Conservation (phyloP, 352 stramenopile species). For the Thraustotheca clavata region DNA sequence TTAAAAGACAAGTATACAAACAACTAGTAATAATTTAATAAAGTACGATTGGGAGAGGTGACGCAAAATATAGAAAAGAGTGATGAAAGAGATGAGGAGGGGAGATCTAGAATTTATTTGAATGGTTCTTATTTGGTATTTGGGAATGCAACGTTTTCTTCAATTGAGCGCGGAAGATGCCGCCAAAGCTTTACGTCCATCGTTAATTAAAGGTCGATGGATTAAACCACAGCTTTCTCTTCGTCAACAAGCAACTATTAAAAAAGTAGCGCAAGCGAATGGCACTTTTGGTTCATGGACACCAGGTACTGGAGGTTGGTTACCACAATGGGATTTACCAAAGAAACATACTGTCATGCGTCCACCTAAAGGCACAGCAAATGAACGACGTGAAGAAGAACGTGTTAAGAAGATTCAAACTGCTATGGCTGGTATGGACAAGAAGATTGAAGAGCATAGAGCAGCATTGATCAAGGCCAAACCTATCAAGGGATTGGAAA, state of each 20-base stretch:
- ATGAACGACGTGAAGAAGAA: slow-evolving; percentile 79
- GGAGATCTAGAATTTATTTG: too few species aligned
- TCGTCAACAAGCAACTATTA: slow-evolving; percentile 73
- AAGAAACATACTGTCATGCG: slow-evolving; percentile 85
- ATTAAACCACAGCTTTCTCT: slow-evolving; percentile 70
- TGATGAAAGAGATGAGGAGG: too few species aligned
- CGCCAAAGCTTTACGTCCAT: slow-evolving; percentile 68
- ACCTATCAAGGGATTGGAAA: slow-evolving; percentile 78
- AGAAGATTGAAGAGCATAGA: slow-evolving; percentile 83
- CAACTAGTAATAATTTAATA: not conserved
- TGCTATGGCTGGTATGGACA: slow-evolving; percentile 66
- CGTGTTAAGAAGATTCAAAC: slow-evolving; percentile 82
- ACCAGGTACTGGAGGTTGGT: slow-evolving; percentile 69
- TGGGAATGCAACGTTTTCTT: slow-evolving; percentile 57
- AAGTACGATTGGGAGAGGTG: too few species aligned
- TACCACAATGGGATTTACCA: slow-evolving; percentile 59
- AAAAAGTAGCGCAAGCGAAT: slow-evolving; percentile 70
- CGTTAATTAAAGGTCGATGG: slow-evolving; percentile 75
- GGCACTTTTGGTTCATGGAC: slow-evolving; percentile 68
- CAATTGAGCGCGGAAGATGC: slow-evolving; percentile 61
- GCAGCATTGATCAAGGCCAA: slow-evolving; percentile 74
- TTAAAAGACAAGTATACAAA: too few species aligned
- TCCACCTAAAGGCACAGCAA: slow-evolving; percentile 64
- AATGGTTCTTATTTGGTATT: too few species aligned
- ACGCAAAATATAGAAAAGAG: too few species aligned